Evolutionary conservation across 306 rosid genomes (phyloP).

Genomic region (Abrus pulchellus): DNA sequence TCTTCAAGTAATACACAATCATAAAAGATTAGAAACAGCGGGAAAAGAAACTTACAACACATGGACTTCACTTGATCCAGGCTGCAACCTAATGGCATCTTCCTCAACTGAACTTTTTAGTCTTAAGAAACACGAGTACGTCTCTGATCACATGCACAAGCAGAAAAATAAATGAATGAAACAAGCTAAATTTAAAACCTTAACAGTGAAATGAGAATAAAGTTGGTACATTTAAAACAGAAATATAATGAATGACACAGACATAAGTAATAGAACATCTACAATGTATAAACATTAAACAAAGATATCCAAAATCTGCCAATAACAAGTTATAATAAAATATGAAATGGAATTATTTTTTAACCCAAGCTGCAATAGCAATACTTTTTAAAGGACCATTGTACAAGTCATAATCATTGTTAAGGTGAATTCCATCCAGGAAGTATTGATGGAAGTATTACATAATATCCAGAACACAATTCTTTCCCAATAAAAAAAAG

Average conservation of each 20-base stretch:
- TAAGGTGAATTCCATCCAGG: not conserved
- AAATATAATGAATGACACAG: slow-evolving; percentile 18
- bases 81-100: slow-evolving; percentile 84
- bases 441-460: not conserved
- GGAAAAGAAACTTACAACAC: slow-evolving; percentile 71
- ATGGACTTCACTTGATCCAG: slow-evolving; percentile 95
- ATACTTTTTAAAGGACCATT: not conserved
- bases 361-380: slow-evolving; percentile 11
- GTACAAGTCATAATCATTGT: not conserved
- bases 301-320: slow-evolving; percentile 17
- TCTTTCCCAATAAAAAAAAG: not conserved
- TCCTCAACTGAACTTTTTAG: slow-evolving; percentile 88
- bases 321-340: slow-evolving; percentile 18
- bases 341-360: not conserved
- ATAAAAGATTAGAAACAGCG: slow-evolving; percentile 27
- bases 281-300: slow-evolving; percentile 1
- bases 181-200: not conserved
- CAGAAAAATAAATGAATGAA: slow-evolving; percentile 37
- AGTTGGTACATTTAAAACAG: not conserved
- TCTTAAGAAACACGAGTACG: slow-evolving; percentile 77
- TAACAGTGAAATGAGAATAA: slow-evolving; percentile 20
- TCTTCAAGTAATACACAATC: slow-evolving; percentile 43
- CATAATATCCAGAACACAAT: not conserved
- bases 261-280: not conserved
- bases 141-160: slow-evolving; percentile 67